These are phyloP conservation scores for Solanum hybrid DNA, from an alignment of 305 asterid species.

Conservation along the genomic window DNA sequence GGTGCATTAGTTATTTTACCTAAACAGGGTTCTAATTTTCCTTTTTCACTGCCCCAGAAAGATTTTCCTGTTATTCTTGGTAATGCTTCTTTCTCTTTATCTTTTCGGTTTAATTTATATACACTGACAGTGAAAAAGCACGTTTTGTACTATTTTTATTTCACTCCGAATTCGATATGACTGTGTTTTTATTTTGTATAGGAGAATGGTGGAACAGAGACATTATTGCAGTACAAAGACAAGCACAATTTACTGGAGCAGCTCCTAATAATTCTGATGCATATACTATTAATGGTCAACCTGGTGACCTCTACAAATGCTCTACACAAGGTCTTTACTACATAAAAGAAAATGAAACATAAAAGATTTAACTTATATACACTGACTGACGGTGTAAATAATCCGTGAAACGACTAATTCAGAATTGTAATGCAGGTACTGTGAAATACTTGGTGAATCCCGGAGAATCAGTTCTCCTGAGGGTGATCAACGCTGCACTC, in stretches of 20 bases:
- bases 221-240: slow-evolving; percentile 38
- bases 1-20: slow-evolving; percentile 72
- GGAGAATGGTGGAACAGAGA: slow-evolving; percentile 93
- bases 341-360: neutral
- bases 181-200: slow-evolving; percentile 8
- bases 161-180: neutral
- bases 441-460: slow-evolving; percentile 35
- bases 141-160: neutral
- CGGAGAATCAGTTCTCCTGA: slow-evolving; percentile 54
- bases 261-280: slow-evolving; percentile 78
- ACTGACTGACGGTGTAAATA: neutral
- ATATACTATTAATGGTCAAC: slow-evolving; percentile 80
- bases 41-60: slow-evolving; percentile 41
- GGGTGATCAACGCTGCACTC: slow-evolving; percentile 82
- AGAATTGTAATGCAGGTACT: slow-evolving; percentile 29
- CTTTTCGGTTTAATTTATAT: neutral
- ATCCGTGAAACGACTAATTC: neutral
- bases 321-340: slow-evolving; percentile 47
- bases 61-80: slow-evolving; percentile 67
- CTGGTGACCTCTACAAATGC: slow-evolving; percentile 70
- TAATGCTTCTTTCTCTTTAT: slow-evolving; percentile 8
- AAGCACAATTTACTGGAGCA: slow-evolving; percentile 56
- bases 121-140: accelerated
- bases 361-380: neutral
- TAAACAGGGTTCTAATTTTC: slow-evolving; percentile 42